phyloP scores from a whole-genome alignment of 495 filamentous ascomycete genomes.

The Annulohypoxylon maeteangense region DNA sequence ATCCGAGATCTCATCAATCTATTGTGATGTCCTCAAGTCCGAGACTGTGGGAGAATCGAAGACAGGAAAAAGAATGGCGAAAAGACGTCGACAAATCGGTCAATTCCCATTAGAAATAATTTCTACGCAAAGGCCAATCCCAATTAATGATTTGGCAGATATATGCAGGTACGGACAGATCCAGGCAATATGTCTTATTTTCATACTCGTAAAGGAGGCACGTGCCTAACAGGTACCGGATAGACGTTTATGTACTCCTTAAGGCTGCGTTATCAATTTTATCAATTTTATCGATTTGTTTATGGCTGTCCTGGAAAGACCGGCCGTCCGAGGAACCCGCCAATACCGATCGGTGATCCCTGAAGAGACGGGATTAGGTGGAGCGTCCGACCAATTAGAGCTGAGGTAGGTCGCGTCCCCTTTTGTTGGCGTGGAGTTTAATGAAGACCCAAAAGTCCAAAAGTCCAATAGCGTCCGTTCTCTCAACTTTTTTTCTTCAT shows the following conservation, averaged over 20 bases:
- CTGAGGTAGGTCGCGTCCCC: constrained; percentile 28
- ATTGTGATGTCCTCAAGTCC: background rate
- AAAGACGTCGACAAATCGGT: background rate
- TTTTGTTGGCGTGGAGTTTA: constrained; percentile 47
- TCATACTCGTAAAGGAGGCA: background rate
- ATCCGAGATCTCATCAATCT: constrained; percentile 1
- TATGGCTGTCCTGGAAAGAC: constrained; percentile 6
- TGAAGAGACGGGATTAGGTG: constrained; percentile 11
- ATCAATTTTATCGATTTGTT: background rate
- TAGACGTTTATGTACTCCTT: constrained; percentile 1
- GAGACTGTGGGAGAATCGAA: background rate
- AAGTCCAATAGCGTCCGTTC: constrained; percentile 1
- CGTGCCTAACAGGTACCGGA: constrained; percentile 1
- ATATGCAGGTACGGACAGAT: constrained; percentile 8
- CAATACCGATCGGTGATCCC: constrained; percentile 43
- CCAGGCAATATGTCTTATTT: background rate
- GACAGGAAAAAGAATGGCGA: background rate
- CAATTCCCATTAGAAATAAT: constrained; percentile 3
- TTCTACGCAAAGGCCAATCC: background rate
- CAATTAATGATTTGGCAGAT: background rate
- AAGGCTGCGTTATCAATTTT: constrained; percentile 3
- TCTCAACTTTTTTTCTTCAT: constrained; percentile 38
- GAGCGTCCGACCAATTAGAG: constrained; percentile 26
- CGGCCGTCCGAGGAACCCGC: constrained; percentile 34
- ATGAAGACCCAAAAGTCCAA: constrained; percentile 34